These are phyloP conservation scores for Pseudohalonectria lignicola DNA, from an alignment of 2,329 filamentous ascomycete species.

Conservation along the genomic window DNA sequence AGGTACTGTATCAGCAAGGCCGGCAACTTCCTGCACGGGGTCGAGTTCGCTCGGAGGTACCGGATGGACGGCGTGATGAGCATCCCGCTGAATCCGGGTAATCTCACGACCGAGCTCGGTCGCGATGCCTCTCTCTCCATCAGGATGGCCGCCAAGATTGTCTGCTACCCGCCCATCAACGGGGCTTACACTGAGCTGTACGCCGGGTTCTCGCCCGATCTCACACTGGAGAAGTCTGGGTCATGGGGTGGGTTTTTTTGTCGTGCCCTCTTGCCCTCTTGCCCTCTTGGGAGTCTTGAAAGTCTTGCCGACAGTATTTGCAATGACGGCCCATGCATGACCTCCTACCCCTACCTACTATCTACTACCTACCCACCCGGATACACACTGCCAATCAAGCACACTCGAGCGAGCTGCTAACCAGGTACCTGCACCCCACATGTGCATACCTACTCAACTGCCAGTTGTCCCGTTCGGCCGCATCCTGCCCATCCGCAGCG, in stretches of 20 bases:
- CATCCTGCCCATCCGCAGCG: slow-evolving; percentile 17
- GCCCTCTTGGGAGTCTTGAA: too few species aligned
- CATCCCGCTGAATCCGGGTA: slow-evolving; percentile 15
- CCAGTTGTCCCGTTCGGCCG: slow-evolving; percentile 26
- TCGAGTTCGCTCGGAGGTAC: slow-evolving; percentile 13
- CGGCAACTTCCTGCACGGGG: slow-evolving; percentile 11
- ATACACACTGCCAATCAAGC: too few species aligned
- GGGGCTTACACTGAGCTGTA: slow-evolving; percentile 28
- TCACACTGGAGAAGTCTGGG: slow-evolving; percentile 16
- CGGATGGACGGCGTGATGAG: slow-evolving; percentile 13
- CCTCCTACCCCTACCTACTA: too few species aligned
- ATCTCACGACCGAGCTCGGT: slow-evolving; percentile 13
- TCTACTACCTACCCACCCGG: too few species aligned
- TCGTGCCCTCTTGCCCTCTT: not conserved
- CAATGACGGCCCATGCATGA: too few species aligned
- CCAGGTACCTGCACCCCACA: too few species aligned
- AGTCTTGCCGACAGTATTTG: too few species aligned
- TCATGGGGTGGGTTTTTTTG: slow-evolving; percentile 10
- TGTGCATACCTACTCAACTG: not conserved
- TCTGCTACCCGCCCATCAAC: slow-evolving; percentile 8
- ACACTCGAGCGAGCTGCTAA: too few species aligned
- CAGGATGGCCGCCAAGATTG: slow-evolving; percentile 3
- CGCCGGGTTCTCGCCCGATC: slow-evolving; percentile 22
- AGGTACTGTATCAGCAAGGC: slow-evolving; percentile 15
- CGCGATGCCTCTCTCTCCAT: slow-evolving; percentile 6